Evolutionary conservation across 306 rosid genomes (phyloP), one percentile per base, ranked within the genome.

Genomic region (Aeschynomene evenia): DNA sequence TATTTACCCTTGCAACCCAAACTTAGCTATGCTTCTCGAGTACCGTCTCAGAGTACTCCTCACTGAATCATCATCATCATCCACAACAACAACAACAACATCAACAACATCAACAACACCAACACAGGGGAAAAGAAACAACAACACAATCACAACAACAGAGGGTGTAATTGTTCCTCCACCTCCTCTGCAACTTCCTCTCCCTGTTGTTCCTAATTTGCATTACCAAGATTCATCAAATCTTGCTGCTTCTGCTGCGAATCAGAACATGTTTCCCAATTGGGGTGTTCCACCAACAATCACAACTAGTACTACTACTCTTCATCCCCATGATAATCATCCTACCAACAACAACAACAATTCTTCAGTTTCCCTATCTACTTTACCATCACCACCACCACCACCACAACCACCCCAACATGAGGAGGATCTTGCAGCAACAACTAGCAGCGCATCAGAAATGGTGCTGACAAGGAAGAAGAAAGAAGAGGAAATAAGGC

Each of bases 1-100:
- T 4, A 94, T 94, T 37, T 89, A 77, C 66, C 99, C 99, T 80
- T 94, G 97, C 68, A 94, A 94, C 70, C 99, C 99, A 24, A 89
- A 84, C 76, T 89, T 94, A 4, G 99, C 97, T 3, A 72, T 90
- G 14, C 85, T 91, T 45, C 99, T 94, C 52, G 99, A 91, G 82
- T 85, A 87, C 69, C 78, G 99, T 39, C 83, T 94, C 52, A 87
- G 97, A 2, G n/a, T n/a, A n/a, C 83, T 88, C 63, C 83, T 89
- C 21, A 78, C 89, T 12, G 50, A 37, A 0, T 58, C 28, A 8
- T 63, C 42, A 31, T 63, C 11, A 48, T 24, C 48, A 13, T 39
- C 33, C 59, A 34, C 77, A 0, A 59, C 74, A 63, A 7, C 59
- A 56, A 65, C 51, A 6, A 34, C 78, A 78, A 39, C 68, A n/a